Evolutionary conservation across 306 rosid species (phyloP).

Genomic region (Vigna angularis): DNA sequence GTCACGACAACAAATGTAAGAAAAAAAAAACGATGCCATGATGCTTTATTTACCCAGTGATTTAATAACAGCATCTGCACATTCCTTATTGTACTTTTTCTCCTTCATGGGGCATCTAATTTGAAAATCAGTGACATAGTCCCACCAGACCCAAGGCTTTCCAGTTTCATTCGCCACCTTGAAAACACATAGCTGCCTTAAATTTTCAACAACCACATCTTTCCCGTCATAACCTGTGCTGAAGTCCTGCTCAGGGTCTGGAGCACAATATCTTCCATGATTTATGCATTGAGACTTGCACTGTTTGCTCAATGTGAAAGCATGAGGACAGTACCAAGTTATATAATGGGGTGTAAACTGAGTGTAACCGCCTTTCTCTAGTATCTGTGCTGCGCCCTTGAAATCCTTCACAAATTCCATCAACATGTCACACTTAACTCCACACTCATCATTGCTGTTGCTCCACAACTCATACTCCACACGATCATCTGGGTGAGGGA

Average conservation of each 20-base stretch:
- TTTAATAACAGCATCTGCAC: constrained; percentile 72
- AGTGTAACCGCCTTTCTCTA: constrained; percentile 87
- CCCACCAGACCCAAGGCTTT: constrained; percentile 94
- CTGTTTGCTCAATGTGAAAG: constrained; percentile 82
- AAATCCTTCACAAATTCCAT: constrained; percentile 84
- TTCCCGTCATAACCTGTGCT: constrained; percentile 86
- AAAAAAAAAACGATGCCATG: constrained; percentile 7
- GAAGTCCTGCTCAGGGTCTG: constrained; percentile 97
- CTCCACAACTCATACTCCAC: constrained; percentile 90
- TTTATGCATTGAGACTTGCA: constrained; percentile 96
- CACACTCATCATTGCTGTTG: constrained; percentile 92
- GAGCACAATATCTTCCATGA: constrained; percentile 94
- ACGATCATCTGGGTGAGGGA: constrained; percentile 91
- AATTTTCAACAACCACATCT: constrained; percentile 87
- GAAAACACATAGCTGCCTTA: constrained; percentile 89
- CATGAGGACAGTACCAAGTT: constrained; percentile 90
- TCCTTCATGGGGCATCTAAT: constrained; percentile 95
- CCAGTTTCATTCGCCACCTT: constrained; percentile 69
- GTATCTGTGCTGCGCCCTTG: constrained; percentile 89
- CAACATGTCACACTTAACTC: constrained; percentile 87
- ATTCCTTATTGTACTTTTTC: constrained; percentile 79
- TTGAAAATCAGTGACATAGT: constrained; percentile 93
- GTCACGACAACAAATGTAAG: constrained; percentile 2
- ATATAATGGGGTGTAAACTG: constrained; percentile 87
- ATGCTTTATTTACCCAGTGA: constrained; percentile 70